Conservation (phyloP, 345 rosid genomes). For the Populus pruinosa region DNA sequence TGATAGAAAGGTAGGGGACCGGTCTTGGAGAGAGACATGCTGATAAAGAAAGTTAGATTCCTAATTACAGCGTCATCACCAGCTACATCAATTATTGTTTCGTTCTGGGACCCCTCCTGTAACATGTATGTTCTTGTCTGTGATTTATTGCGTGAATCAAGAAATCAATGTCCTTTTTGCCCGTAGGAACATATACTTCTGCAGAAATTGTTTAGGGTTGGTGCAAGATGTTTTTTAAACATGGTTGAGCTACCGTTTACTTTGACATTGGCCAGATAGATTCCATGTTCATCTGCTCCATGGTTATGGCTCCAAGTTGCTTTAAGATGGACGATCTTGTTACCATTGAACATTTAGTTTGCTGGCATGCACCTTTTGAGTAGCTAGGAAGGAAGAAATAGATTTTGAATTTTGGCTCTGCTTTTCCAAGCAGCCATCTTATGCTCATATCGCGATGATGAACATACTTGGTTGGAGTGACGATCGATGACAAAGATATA, state of each 20-base stretch:
- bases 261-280: background rate
- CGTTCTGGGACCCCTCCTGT: background rate
- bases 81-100: background rate
- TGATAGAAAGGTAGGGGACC: background rate
- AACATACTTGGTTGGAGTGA: too few relatives aligned
- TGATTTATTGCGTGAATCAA: too few relatives aligned
- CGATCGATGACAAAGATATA: too few relatives aligned
- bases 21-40: background rate
- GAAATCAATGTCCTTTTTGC: too few relatives aligned
- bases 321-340: too few relatives aligned
- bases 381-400: background rate
- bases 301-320: background rate
- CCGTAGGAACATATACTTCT: too few relatives aligned
- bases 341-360: too few relatives aligned
- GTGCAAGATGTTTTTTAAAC: background rate
- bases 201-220: too few relatives aligned
- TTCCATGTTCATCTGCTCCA: background rate
- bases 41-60: background rate
- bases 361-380: background rate
- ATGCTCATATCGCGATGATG: too few relatives aligned
- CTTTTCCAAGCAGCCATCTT: too few relatives aligned
- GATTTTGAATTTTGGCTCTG: too few relatives aligned
- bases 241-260: background rate
- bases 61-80: background rate
- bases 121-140: too few relatives aligned